These are phyloP conservation scores for Colletotrichum sp. DNA, from an alignment of 2,329 filamentous ascomycete species.

Conservation along the genomic window DNA sequence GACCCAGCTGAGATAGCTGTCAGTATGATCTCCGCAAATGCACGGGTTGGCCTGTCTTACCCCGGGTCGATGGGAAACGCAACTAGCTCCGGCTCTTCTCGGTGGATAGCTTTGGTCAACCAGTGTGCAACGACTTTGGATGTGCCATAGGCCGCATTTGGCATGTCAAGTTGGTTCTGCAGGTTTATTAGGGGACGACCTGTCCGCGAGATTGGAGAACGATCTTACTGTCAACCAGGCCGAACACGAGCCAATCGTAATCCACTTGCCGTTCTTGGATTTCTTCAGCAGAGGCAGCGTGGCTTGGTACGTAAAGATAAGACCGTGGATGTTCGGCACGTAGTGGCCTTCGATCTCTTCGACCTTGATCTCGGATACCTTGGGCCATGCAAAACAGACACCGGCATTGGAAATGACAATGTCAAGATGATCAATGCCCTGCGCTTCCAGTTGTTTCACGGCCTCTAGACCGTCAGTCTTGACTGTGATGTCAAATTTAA, in stretches of 20 bases:
- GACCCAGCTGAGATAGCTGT: neutral
- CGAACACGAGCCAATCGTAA: neutral
- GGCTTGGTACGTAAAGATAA: constrained; percentile 50
- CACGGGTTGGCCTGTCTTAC: neutral
- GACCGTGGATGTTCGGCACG: constrained; percentile 33
- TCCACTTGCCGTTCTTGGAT: constrained; percentile 11
- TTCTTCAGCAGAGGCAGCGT: constrained; percentile 41
- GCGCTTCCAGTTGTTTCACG: constrained; percentile 31
- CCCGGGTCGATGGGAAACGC: neutral
- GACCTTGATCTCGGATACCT: constrained; percentile 35
- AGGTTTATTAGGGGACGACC: neutral
- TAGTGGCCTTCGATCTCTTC: constrained; percentile 42
- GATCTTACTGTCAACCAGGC: neutral
- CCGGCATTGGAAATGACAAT: constrained; percentile 59
- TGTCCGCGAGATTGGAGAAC: accelerated
- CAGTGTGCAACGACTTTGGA: neutral
- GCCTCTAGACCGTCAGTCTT: constrained; percentile 36
- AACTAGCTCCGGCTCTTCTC: neutral
- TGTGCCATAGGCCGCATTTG: neutral
- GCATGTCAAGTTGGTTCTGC: neutral
- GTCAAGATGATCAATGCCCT: constrained; percentile 48
- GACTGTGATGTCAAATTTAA: constrained; percentile 44
- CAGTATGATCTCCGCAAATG: neutral
- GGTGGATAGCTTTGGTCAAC: neutral
- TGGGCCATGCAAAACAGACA: constrained; percentile 35